phyloP scores from a whole-genome alignment of 2,329 filamentous ascomycete genomes.

The Pseudogymnoascus sp. region DNA sequence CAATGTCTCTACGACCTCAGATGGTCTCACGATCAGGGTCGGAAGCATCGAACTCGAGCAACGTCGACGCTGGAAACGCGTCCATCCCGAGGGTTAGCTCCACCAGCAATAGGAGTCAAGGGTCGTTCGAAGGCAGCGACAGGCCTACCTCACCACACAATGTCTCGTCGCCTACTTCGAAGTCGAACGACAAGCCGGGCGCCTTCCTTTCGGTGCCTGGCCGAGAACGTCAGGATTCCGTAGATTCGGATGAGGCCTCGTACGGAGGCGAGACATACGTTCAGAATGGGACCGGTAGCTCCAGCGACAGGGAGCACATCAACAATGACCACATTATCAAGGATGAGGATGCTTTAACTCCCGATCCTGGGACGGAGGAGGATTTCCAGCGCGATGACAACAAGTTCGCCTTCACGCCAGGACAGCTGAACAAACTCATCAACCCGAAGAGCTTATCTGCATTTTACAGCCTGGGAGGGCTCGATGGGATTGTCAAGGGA shows the following conservation, averaged over 20 bases:
- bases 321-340: conserved; percentile 44
- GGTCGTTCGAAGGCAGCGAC: conserved; percentile 47
- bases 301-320: conserved; percentile 29
- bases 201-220: conserved; percentile 57
- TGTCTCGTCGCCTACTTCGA: conserved; percentile 52
- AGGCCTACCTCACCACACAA: conserved; percentile 62
- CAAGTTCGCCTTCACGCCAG: conserved; percentile 64
- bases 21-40: conserved; percentile 17
- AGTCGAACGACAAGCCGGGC: conserved; percentile 38
- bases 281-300: conserved; percentile 31
- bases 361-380: conserved; percentile 63
- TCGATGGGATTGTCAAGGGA: conserved; percentile 65
- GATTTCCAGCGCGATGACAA: conserved; percentile 62
- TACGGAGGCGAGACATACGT: conserved; percentile 31
- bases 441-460: conserved; percentile 72
- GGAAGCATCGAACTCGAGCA: not conserved
- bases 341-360: conserved; percentile 36
- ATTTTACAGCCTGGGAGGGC: conserved; percentile 66
- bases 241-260: conserved; percentile 52
- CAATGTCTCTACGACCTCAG: conserved; percentile 30
- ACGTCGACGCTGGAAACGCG: conserved; percentile 4
- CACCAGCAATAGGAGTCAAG: conserved; percentile 22
- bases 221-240: conserved; percentile 54
- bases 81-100: not conserved
- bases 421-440: conserved; percentile 66